Base-by-base conservation (phyloP, 148 eudicot species). In the Camellia granthamiana region DNA sequence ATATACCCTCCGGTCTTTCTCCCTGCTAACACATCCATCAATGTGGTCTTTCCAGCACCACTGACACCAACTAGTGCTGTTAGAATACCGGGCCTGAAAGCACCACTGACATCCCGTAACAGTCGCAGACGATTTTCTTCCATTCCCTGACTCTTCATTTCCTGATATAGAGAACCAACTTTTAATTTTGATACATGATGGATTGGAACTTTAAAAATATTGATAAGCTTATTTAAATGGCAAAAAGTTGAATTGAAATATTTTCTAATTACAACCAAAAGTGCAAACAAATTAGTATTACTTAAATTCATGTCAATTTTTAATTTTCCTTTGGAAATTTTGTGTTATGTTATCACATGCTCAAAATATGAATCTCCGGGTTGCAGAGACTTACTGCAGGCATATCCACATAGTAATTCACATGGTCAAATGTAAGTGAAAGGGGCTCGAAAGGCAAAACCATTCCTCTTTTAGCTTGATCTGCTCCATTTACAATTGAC, bases 1-100 rank as follows among this genome's bases (percentile, higher is more conserved):
- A 69, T 81, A 38, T 84, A 81, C 1, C 87, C 87, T 9, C 87
- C 87, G 0, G 87, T 84, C 52, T 84, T 84, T 77, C 87, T 81
- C 55, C 84, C 87, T 4, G 87, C 87, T 72, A 84, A 81, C 30
- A 84, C 87, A 69, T 84, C 87, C 87, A 84, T 84, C 46, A 84
- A 78, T 30, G 84, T 84, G 10, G 87, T 84, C 79, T 84, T 84
- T 74, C 87, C 87, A 16, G 87, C 87, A 67, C 87, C 87, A 81
- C 87, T 84, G 21, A 84, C 87, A n/a, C 87, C 87, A 2, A 84
- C 81, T 56, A 84, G 62, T 54, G 87, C 87, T 59, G 87, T 84
- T 13, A 84, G 41, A 47, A 84, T 65, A 68, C 87, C 87, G 0
- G 87, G 84, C 79, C 81, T 84, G 19, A 84, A 84, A 67, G 84